Evolutionary conservation across 139 green algal genomes (phyloP).

Genomic region (Micractinium sp.): DNA sequence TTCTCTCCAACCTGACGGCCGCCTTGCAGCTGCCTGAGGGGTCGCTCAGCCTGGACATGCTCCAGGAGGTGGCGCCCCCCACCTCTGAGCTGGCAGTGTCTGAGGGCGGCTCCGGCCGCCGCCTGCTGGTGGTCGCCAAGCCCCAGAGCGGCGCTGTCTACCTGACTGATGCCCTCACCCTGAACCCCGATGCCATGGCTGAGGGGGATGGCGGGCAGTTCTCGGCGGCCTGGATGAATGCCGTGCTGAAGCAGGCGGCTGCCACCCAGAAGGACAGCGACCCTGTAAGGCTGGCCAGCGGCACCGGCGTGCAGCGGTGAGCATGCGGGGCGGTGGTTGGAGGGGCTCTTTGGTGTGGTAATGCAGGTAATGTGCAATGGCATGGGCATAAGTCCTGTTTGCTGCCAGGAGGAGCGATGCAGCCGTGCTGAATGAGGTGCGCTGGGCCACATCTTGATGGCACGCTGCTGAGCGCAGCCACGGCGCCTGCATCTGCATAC

Average conservation of each 20-base stretch:
- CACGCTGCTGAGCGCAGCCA: not conserved
- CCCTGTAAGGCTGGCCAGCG: not conserved
- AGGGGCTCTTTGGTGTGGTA: too few species aligned
- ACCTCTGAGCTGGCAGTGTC: constrained; percentile 2
- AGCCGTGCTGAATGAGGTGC: not conserved
- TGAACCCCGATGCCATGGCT: not conserved
- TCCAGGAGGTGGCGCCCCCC: not conserved
- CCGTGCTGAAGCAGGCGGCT: not conserved
- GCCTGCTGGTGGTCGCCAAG: not conserved
- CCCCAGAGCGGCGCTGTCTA: not conserved
- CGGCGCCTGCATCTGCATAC: not conserved
- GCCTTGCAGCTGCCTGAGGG: constrained; percentile 17
- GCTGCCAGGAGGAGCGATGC: not conserved
- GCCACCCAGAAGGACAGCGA: not conserved
- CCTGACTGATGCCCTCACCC: constrained; percentile 3
- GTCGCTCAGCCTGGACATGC: not conserved
- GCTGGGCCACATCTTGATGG: too few species aligned
- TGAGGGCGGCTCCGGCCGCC: not conserved
- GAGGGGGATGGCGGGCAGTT: not conserved
- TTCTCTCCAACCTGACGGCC: constrained; percentile 12
- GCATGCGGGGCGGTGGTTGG: not conserved
- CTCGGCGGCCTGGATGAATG: constrained; percentile 5
- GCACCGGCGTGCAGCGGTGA: not conserved
- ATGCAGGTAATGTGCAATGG: too few species aligned
- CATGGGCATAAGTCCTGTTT: too few species aligned